Evolutionary conservation across 176 grass and related monocot species (phyloP), one percentile per base, ranked within the genome.

Genomic region (Miscanthus lutarioriparius): DNA sequence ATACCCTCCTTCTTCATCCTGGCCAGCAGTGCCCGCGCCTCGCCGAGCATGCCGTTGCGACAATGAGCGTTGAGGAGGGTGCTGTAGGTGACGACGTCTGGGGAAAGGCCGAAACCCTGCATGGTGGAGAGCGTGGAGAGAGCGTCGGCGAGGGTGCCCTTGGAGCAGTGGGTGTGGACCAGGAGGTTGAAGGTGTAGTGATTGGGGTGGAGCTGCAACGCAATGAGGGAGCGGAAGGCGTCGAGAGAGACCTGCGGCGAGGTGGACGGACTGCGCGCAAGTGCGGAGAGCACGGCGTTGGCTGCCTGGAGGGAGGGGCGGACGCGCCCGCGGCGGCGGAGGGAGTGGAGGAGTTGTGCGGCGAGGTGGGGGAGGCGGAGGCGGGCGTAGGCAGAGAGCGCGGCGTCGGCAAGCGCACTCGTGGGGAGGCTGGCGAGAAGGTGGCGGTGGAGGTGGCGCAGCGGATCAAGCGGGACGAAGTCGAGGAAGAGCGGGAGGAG

Each of bases 121-220:
- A 35, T 35, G 33, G 33, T 35, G 33, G 33, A 35, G 33, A 35
- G 33, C 33, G 33, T 35, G 33, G 33, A 35, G 33, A 35, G 33
- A 35, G 33, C 33, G 33, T 4, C 3, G 33, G 33, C 33, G 33
- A 35, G 33, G 33, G 33, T 35, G 33, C 33, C 33, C 33, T 35
- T 35, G 33, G 33, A 35, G 33, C 33, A 35, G 33, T 4, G 33
- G 36, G 91, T 89, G 64, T 97, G 85, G 82, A 94, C 88, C 1
- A 95, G 86, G 81, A 93, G 92, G 79, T 93, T 97, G 79, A 97
- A 97, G 58, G 92, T 97, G 72, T 74, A 61, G 76, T 70, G 76
- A 38, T 77, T 93, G 20, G 92, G 90, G 44, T 74, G 74, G 64
- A 97, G 86, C 40, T 89, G 92, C n/a, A 95, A 79, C 17, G 76